Base-by-base conservation (phyloP, 208 protist species). In the Wallacemonas sp. region DNA sequence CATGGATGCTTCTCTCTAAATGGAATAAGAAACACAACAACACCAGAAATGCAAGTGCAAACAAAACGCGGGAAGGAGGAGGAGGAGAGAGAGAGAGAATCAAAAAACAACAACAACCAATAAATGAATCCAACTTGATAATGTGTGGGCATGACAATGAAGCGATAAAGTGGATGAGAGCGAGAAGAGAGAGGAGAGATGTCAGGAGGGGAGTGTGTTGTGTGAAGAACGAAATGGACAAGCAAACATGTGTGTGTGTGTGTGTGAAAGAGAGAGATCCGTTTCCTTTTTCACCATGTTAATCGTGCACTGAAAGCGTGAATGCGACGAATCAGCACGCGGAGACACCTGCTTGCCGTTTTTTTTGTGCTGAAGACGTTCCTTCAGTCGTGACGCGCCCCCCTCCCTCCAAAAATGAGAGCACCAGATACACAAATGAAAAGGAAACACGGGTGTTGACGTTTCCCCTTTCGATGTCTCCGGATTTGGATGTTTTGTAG, bases 1-100 rank as follows among this genome's bases (percentile, higher is more conserved):
- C 47, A 55, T 55, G n/a, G n/a, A n/a, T n/a, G n/a, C n/a, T n/a
- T n/a, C n/a, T n/a, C 27, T 57, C 55, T 57, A 44, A 71, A 49
- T 65, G 17, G 32, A 61, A 71, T 2, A 60, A 56, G 2, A 61
- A 23, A 55, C 16, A 49, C 26, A 41, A 33, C 9, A 54, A 69
- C 1, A 38, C 0, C 3, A 17, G 24, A 36, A 68, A 17, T 29
- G 12, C 19, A 19, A 17, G 4, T 34, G 30, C 4, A 30, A 41
- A 54, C 9, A 38, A 69, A 23, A 61, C 19, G 23, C 4, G 54
- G 21, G 52, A 55, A 44, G 36, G 32, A 54, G 49, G 34, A 57
- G 23, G 54, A 39, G 36, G 34, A 60, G 29, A 36, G 27, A 64
- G 34, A 46, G 34, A 41, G 33, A 57, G 17, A 23, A 0, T 16